Evolutionary conservation across 2,329 filamentous ascomycete genomes (phyloP).

Genomic region (Talaromyces sp.): DNA sequence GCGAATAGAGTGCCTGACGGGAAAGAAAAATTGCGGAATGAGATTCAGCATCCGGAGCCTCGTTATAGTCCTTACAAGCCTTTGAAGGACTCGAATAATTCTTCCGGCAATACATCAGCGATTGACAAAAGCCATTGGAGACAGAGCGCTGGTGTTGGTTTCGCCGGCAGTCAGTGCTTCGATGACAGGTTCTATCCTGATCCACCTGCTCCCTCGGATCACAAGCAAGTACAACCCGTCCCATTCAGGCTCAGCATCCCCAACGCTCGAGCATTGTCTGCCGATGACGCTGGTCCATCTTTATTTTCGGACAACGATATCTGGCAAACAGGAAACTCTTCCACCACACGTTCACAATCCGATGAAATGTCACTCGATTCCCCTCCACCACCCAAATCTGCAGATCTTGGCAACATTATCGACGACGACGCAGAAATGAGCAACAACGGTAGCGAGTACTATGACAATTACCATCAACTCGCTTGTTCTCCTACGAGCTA

Average conservation of each 20-base stretch:
- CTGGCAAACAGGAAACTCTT: conserved; percentile 2
- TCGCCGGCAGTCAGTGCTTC: conserved; percentile 20
- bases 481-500: conserved; percentile 49
- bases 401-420: not conserved
- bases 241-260: conserved; percentile 8
- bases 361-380: conserved; percentile 7
- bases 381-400: not conserved
- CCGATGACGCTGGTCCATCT: not conserved
- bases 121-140: conserved; percentile 52
- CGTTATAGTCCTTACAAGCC: conserved; percentile 82
- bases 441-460: conserved; percentile 41
- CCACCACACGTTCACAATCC: not conserved
- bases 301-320: not conserved
- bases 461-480: conserved; percentile 66
- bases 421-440: not conserved
- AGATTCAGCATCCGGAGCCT: conserved; percentile 84
- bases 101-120: conserved; percentile 36
- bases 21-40: conserved; percentile 86
- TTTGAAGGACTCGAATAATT: conserved; percentile 22
- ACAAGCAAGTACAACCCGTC: not conserved
- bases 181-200: conserved; percentile 7
- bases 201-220: not conserved
- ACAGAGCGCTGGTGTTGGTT: conserved; percentile 52
- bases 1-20: conserved; percentile 94
- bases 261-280: not conserved